Evolutionary conservation across 2,329 filamentous ascomycete species (phyloP).

Genomic region (Zymoseptoria crescenta): DNA sequence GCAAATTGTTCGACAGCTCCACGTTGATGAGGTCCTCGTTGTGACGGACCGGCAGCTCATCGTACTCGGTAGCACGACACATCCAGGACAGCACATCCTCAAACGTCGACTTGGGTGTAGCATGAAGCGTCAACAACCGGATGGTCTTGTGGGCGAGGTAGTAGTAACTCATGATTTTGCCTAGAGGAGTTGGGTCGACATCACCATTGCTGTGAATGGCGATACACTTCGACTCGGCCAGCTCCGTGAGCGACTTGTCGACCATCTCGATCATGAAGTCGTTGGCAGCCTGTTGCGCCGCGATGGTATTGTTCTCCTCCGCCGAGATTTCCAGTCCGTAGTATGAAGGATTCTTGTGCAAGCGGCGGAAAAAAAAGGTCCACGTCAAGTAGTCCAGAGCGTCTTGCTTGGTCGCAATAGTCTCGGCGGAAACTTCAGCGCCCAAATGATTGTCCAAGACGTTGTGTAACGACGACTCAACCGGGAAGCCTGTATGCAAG

Average conservation of each 20-base stretch:
- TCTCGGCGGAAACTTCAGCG: slow-evolving; percentile 88
- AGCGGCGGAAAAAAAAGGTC: slow-evolving; percentile 96
- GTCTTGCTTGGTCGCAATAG: slow-evolving; percentile 89
- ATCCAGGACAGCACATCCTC: slow-evolving; percentile 85
- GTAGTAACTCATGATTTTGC: slow-evolving; percentile 99
- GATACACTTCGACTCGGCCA: slow-evolving; percentile 78
- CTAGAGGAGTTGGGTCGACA: slow-evolving; percentile 80
- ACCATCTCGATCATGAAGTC: slow-evolving; percentile 94
- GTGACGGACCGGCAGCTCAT: slow-evolving; percentile 93
- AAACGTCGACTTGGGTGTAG: slow-evolving; percentile 68
- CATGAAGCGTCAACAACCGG: slow-evolving; percentile 69
- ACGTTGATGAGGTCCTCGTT: slow-evolving; percentile 97
- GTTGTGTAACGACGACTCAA: slow-evolving; percentile 92
- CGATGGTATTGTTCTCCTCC: slow-evolving; percentile 81
- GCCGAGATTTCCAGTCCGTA: slow-evolving; percentile 91
- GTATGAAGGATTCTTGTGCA: slow-evolving; percentile 98
- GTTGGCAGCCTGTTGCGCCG: slow-evolving; percentile 79
- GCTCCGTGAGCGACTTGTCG: slow-evolving; percentile 71
- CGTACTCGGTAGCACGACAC: slow-evolving; percentile 87
- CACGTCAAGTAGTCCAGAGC: slow-evolving; percentile 95
- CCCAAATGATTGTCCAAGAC: slow-evolving; percentile 95
- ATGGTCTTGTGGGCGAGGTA: slow-evolving; percentile 92
- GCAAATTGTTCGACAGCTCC: slow-evolving; percentile 75
- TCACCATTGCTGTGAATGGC: slow-evolving; percentile 77
- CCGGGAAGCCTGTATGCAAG: slow-evolving; percentile 92